Percentiles rank a stretch among this genome's conserved stretches.
Evolutionary conservation across 805 yeast genomes (phyloP).

Genomic region (Ogataea sp.): DNA sequence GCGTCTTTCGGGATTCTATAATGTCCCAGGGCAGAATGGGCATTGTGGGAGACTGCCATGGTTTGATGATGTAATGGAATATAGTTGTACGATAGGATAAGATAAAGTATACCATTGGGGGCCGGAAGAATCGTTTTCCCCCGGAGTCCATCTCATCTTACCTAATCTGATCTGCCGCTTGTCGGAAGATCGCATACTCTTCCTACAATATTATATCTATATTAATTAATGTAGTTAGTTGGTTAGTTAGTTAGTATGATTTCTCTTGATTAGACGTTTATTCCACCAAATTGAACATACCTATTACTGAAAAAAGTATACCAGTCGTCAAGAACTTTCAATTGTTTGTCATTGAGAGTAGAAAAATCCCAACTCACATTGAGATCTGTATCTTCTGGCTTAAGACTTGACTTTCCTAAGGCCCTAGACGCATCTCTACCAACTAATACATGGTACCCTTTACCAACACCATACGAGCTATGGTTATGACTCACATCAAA

Average conservation of each 20-base stretch:
- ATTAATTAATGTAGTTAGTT: too few species aligned
- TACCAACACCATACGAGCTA: conserved; percentile 70
- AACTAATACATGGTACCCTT: conserved; percentile 60
- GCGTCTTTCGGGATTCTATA: too few species aligned
- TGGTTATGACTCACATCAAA: conserved; percentile 69
- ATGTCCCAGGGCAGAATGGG: too few species aligned
- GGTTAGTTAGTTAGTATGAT: neutral
- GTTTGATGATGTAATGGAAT: too few species aligned
- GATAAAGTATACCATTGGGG: too few species aligned
- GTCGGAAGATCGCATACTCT: conserved; percentile 20
- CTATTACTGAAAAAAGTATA: conserved; percentile 48
- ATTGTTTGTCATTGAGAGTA: conserved; percentile 51
- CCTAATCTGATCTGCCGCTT: neutral
- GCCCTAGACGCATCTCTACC: conserved; percentile 78
- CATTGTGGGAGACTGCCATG: too few species aligned
- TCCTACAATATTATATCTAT: conserved; percentile 38
- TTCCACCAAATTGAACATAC: conserved; percentile 5
- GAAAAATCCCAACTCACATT: conserved; percentile 39
- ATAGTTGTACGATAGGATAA: too few species aligned
- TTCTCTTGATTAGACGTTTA: conserved; percentile 9
- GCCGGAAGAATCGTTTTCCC: too few species aligned
- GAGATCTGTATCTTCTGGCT: conserved; percentile 40
- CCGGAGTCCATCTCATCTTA: too few species aligned
- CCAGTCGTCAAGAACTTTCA: conserved; percentile 67
- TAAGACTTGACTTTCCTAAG: conserved; percentile 58